Evolutionary conservation across 1,284 basidiomycete species (phyloP).

Genomic region (Sanghuangporus sanghuang): DNA sequence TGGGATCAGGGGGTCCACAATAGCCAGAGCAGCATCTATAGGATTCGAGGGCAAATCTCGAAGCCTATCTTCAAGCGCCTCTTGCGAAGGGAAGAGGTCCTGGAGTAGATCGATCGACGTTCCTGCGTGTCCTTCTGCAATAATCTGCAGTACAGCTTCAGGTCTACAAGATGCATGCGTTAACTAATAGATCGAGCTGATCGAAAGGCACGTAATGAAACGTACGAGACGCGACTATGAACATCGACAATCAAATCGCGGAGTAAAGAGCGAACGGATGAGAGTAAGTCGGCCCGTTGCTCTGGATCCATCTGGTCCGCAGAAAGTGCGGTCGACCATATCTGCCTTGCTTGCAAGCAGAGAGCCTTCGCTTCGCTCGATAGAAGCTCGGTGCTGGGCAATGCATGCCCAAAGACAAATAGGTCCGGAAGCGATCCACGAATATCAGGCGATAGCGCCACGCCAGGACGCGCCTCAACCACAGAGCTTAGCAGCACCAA

Average conservation of each 20-base stretch:
- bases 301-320: constrained; percentile 13
- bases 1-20: constrained; percentile 57
- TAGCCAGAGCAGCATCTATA: constrained; percentile 53
- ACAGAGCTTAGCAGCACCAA: constrained; percentile 34
- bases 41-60: constrained; percentile 41
- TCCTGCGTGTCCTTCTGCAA: constrained; percentile 29
- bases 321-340: constrained; percentile 23
- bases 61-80: constrained; percentile 45
- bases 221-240: constrained; percentile 36
- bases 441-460: constrained; percentile 15
- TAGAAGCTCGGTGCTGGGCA: constrained; percentile 29
- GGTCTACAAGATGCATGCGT: constrained; percentile 33
- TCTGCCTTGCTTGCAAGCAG: constrained; percentile 16
- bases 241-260: constrained; percentile 39
- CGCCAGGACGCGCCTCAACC: constrained; percentile 23
- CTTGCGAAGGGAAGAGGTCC: constrained; percentile 50
- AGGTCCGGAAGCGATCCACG: constrained; percentile 35
- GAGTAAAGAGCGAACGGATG: constrained; percentile 37
- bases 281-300: constrained; percentile 24
- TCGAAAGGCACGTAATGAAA: constrained; percentile 14
- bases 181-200: background rate
- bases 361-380: constrained; percentile 22
- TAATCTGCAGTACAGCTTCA: constrained; percentile 38
- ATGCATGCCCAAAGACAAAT: constrained; percentile 43
- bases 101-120: constrained; percentile 32